phyloP scores from a whole-genome alignment of 768 basidiomycete species.

The Paxillus ammoniavirescens region DNA sequence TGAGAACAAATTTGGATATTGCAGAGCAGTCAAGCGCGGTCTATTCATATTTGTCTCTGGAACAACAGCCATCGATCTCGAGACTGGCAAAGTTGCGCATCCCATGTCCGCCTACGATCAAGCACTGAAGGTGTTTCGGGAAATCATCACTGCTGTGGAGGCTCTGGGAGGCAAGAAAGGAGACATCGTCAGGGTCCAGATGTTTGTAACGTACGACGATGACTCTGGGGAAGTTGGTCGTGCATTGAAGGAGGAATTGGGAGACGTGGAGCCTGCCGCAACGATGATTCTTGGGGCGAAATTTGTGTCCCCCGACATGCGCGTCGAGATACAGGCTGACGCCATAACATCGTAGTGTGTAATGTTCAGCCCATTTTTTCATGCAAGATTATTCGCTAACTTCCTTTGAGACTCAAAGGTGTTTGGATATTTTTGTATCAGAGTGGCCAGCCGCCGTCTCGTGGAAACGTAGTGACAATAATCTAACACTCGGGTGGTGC shows the following conservation, averaged over 20 bases:
- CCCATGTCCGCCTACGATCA: slow-evolving; percentile 47
- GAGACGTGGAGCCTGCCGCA: slow-evolving; percentile 44
- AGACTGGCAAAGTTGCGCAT: slow-evolving; percentile 38
- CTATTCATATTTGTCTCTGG: slow-evolving; percentile 54
- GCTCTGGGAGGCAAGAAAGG: slow-evolving; percentile 40
- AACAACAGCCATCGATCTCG: slow-evolving; percentile 46
- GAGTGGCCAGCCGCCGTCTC: no score
- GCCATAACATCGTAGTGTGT: slow-evolving; percentile 28
- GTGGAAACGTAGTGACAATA: no score
- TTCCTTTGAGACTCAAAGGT: not conserved
- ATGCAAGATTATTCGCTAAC: not conserved
- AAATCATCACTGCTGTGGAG: slow-evolving; percentile 44
- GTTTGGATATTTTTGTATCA: not conserved
- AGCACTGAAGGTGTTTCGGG: slow-evolving; percentile 41
- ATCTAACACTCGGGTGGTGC: no score
- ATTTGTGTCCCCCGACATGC: slow-evolving; percentile 48
- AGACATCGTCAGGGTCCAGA: slow-evolving; percentile 47
- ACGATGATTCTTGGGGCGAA: slow-evolving; percentile 51
- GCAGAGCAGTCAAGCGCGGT: slow-evolving; percentile 49
- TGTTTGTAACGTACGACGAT: slow-evolving; percentile 45
- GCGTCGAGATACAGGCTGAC: slow-evolving; percentile 56
- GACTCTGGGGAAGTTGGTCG: slow-evolving; percentile 36
- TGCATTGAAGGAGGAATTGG: slow-evolving; percentile 43
- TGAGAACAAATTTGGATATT: slow-evolving; percentile 50
- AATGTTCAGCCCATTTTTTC: not conserved